A percentile compares a stretch with the other conserved stretches of the same genome.
Conservation (phyloP, 257 asterid species). For the Solanum bulbocastanum region DNA sequence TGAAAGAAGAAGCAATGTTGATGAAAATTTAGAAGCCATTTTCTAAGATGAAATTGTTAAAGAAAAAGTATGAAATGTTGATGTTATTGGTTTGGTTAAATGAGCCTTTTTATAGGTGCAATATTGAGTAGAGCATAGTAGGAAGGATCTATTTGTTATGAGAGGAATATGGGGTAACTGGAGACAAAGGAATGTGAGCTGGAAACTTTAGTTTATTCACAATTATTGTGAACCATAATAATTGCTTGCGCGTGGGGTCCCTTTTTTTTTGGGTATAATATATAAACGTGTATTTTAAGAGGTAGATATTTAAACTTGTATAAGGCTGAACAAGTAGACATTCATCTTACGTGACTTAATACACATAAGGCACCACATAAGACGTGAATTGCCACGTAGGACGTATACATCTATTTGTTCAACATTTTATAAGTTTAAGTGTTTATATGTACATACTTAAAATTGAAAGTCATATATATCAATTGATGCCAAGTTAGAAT, state of each 20-base stretch:
- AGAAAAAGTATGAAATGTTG: background rate
- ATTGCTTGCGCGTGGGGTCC: background rate
- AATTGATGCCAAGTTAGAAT: too few species aligned
- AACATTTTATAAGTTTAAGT: too few species aligned
- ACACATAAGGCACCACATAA: fast-evolving
- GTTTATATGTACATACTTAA: too few species aligned
- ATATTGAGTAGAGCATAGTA: background rate
- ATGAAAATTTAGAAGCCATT: background rate
- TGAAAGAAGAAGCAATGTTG: background rate
- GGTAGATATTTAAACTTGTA: too few species aligned
- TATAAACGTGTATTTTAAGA: too few species aligned
- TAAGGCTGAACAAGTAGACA: too few species aligned
- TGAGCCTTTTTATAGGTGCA: background rate
- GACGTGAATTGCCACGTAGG: background rate
- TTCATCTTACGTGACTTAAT: fast-evolving
- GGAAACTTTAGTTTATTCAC: background rate
- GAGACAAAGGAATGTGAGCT: background rate
- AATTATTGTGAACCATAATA: background rate
- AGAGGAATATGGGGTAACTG: background rate
- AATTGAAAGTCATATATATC: too few species aligned
- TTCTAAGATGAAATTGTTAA: background rate
- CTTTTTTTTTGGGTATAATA: background rate
- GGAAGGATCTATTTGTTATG: background rate
- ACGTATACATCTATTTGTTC: too few species aligned
- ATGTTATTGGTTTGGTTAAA: background rate